Base-by-base conservation (phyloP, 1,139 yeast genomes). In the Petasospora rhodanensis region DNA sequence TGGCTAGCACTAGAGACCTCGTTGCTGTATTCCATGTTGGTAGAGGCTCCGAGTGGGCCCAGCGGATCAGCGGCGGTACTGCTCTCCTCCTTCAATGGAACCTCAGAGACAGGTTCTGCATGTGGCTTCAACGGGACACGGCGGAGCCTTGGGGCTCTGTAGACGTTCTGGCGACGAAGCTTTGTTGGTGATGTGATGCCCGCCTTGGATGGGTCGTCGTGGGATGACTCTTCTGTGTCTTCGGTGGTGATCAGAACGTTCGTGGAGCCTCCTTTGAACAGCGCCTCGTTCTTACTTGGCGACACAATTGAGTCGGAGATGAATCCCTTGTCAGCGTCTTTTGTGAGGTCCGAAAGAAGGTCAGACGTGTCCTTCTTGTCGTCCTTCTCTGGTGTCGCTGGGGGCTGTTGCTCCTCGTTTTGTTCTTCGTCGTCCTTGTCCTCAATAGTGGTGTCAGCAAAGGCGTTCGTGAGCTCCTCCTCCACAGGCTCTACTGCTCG, bases 141-240 rank as follows among this genome's bases (percentile, higher is more conserved):
- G 26, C 59, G 57, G 2, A 65, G 63, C 40, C 82, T 60, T 18
- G 75, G 64, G 4, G 70, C 69, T 40, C 66, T 67, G 46, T 68
- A 67, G 32, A 67, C 46, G 17, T 53, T 56, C 35, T 55, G 57
- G 30, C 55, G 54, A 34, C 55, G 49, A 25, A 56, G 48, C 41
- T 55, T 51, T 35, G 59, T 47, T 14, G 70, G 69, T 1, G 70
- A 62, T 1, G 49, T 32, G 25, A 15, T 33, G 14, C 17, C 34
- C 18, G 8, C 9, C 20, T 28, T 22, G 23, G 9, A 13, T 27
- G 12, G 19, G 8, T 18, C 26, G 17, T 23, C 26, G n/a, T n/a
- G n/a, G n/a, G n/a, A n/a, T n/a, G n/a, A n/a, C n/a, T n/a, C n/a
- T n/a, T n/a, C n/a, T n/a, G n/a, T n/a, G n/a, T n/a, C n/a, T n/a